Percentiles rank a stretch among this genome's conserved stretches.
These are phyloP conservation scores for Penicillium hordei DNA, from an alignment of 2,329 filamentous ascomycete genomes.

Conservation along the genomic window DNA sequence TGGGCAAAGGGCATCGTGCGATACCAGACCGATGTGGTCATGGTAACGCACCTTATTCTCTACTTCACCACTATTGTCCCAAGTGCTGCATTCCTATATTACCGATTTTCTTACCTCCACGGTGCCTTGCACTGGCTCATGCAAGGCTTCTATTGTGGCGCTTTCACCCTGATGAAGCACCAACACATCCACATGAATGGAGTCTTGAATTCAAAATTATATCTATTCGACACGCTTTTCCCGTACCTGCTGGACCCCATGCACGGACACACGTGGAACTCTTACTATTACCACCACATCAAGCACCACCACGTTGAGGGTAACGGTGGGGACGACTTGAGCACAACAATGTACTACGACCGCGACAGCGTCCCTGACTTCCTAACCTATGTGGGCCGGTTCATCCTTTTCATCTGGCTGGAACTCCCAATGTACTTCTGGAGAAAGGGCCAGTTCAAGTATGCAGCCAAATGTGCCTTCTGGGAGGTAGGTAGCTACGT, in stretches of 20 bases:
- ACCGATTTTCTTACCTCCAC: conserved; percentile 66
- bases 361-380: conserved; percentile 68
- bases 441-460: conserved; percentile 56
- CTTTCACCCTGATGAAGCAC: conserved; percentile 79
- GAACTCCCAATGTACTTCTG: conserved; percentile 74
- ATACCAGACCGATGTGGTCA: conserved; percentile 70
- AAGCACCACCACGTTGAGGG: conserved; percentile 83
- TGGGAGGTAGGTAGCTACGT: conserved; percentile 63
- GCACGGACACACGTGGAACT: conserved; percentile 83
- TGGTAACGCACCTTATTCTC: conserved; percentile 72
- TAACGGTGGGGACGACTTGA: conserved; percentile 74
- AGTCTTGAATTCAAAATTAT: conserved; percentile 58
- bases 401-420: conserved; percentile 71
- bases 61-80: conserved; percentile 70
- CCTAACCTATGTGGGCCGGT: conserved; percentile 69
- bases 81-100: conserved; percentile 65
- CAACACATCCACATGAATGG: conserved; percentile 80
- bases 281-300: conserved; percentile 81
- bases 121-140: conserved; percentile 65
- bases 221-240: conserved; percentile 62
- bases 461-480: conserved; percentile 57
- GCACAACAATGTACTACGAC: conserved; percentile 73
- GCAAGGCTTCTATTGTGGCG: conserved; percentile 67
- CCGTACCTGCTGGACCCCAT: conserved; percentile 73
- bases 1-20: conserved; percentile 60